phyloP scores from a whole-genome alignment of 2,329 filamentous ascomycete species.

The Apiospora saccharicola region DNA sequence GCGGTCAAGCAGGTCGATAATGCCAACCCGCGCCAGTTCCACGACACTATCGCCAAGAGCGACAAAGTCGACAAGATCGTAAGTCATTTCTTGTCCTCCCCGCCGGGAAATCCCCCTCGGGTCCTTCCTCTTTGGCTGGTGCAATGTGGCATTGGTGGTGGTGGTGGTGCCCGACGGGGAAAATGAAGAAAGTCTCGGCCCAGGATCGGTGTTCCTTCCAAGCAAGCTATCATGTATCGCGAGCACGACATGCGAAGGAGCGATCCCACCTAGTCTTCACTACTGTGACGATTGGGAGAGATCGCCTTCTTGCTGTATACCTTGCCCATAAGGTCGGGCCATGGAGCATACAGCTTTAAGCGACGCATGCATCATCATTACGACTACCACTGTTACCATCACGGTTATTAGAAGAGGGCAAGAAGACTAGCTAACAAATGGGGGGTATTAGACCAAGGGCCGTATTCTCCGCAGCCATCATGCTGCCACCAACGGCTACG shows the following conservation, averaged over 20 bases:
- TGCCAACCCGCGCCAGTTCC: conserved; percentile 23
- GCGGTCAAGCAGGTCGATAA: not conserved
- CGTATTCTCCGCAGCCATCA: conserved; percentile 34
- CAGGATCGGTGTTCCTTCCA: not conserved
- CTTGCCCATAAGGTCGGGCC: not conserved
- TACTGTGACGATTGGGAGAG: not conserved
- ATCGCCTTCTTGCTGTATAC: not conserved
- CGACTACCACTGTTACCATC: not conserved
- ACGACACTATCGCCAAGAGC: not conserved
- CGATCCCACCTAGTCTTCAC: not conserved
- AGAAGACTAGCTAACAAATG: not conserved
- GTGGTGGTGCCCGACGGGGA: not conserved
- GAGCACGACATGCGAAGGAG: conserved; percentile 13
- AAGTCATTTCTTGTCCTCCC: not conserved
- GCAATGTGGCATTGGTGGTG: not conserved
- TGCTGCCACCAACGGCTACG: conserved; percentile 33
- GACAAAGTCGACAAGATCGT: conserved; percentile 21
- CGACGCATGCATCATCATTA: not conserved
- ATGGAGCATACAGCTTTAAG: not conserved
- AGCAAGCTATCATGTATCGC: conserved; percentile 1
- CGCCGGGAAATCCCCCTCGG: not conserved
- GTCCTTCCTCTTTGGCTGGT: not conserved
- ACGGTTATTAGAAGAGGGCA: not conserved
- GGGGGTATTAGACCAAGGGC: conserved; percentile 32
- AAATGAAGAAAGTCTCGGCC: not conserved